Percentiles rank a stretch among this genome's conserved stretches.
Conservation (phyloP, 768 basidiomycete genomes). For the Pisolithus tinctorius region DNA sequence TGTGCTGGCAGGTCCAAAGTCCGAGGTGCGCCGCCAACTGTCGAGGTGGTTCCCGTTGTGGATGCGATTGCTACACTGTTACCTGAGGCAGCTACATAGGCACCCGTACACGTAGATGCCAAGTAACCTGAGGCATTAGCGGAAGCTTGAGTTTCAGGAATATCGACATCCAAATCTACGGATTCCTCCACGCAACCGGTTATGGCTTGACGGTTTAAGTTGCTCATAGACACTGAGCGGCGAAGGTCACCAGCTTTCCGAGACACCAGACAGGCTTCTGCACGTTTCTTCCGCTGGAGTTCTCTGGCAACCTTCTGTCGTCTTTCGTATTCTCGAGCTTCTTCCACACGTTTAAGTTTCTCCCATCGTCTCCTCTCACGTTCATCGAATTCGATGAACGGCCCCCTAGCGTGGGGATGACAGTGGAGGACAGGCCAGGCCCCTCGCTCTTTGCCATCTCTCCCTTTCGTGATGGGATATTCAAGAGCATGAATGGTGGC, state of each 20-base stretch:
- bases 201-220: conserved; percentile 51
- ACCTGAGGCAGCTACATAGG: conserved; percentile 87
- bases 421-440: conserved; percentile 84
- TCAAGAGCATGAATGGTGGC: conserved; percentile 83
- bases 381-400: conserved; percentile 71
- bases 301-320: conserved; percentile 19
- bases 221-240: conserved; percentile 70
- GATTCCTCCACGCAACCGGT: conserved; percentile 35
- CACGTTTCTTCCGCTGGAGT: conserved; percentile 24
- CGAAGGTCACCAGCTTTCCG: conserved; percentile 50
- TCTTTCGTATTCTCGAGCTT: conserved; percentile 30
- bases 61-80: conserved; percentile 94
- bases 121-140: conserved; percentile 67
- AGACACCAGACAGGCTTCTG: conserved; percentile 20
- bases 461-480: conserved; percentile 53
- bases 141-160: conserved; percentile 38
- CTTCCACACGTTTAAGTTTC: conserved; percentile 38
- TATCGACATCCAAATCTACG: conserved; percentile 37
- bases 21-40: conserved; percentile 39
- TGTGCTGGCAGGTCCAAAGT: conserved; percentile 45
- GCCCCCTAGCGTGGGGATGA: conserved; percentile 65
- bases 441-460: conserved; percentile 45
- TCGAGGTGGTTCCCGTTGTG: conserved; percentile 80
- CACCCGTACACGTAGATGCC: conserved; percentile 43
- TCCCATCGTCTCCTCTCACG: conserved; percentile 65